Base-by-base conservation (phyloP, 192 early-diverging fungal genomes). In the Paraglomus occultum region DNA sequence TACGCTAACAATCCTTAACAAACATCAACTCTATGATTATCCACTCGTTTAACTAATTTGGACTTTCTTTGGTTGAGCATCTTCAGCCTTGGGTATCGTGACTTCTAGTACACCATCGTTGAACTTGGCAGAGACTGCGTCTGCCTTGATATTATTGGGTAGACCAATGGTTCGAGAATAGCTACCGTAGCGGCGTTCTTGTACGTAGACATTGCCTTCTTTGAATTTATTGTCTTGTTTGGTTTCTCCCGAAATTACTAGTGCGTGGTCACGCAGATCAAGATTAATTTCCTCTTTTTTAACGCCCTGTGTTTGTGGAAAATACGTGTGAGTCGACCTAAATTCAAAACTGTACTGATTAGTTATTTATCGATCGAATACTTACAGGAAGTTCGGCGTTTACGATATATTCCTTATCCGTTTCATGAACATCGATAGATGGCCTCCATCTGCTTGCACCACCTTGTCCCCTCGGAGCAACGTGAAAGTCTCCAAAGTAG, bases 71-170 rank as follows among this genome's bases (percentile, higher is more conserved):
- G 68, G 51, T 12, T 31, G 7, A 3, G 69, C 15, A 20, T 71
- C 65, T 38, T 71, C 75, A 1, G 61, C 73, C 73, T 87, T 87
- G 5, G 76, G 77, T 45, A 86, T 39, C 45, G 22, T 49, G 7
- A 88, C 48, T 67, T 80, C 72, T 31, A 88, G 71, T 15, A 88
- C 73, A 8, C 87, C 87, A 69, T 88, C 68, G 5, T 87, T 62
- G 54, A 82, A 77, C 43, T 74, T 85, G 63, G 87, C 86, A 46
- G 70, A 44, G 31, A 86, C 82, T 10, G 79, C 74, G 6, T 83
- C 78, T 8, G 62, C 49, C 14, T 83, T 76, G 44, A 79, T 76
- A 62, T 77, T 77, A 2, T 62, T 43, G 1, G 87, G 84, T 17
- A 88, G 74, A 18, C 76, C 64, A 59, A 88, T 68, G 38, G 52